These are phyloP conservation scores for Saturnispora dispora DNA, from an alignment of 805 yeast species.

Conservation along the genomic window DNA sequence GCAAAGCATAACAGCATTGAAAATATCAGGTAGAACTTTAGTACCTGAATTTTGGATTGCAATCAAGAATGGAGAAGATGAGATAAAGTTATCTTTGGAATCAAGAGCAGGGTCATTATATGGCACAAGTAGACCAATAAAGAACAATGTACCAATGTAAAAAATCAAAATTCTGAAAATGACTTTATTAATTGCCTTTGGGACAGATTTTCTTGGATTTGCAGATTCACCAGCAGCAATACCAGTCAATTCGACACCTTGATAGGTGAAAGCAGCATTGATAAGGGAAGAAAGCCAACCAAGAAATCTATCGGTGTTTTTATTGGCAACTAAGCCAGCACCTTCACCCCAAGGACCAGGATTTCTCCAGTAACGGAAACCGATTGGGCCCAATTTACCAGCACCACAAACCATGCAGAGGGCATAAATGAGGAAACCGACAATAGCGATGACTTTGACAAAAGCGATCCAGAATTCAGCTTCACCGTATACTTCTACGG, in stretches of 20 bases:
- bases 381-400: slow-evolving; percentile 57
- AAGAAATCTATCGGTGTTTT: slow-evolving; percentile 48
- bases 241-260: slow-evolving; percentile 73
- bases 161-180: slow-evolving; percentile 56
- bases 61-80: slow-evolving; percentile 64
- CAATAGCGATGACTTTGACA: slow-evolving; percentile 56
- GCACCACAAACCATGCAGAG: slow-evolving; percentile 71
- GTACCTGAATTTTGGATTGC: slow-evolving; percentile 66
- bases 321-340: slow-evolving; percentile 43
- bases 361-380: slow-evolving; percentile 73
- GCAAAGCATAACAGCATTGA: slow-evolving; percentile 59
- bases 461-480: slow-evolving; percentile 67
- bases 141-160: slow-evolving; percentile 55
- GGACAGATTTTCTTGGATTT: slow-evolving; percentile 62
- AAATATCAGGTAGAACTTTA: slow-evolving; percentile 53
- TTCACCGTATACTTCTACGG: slow-evolving; percentile 67
- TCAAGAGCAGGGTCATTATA: slow-evolving; percentile 48
- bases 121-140: slow-evolving; percentile 65
- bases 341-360: slow-evolving; percentile 63
- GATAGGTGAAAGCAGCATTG: slow-evolving; percentile 72
- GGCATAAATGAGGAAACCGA: slow-evolving; percentile 62
- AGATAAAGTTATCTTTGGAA: slow-evolving; percentile 30
- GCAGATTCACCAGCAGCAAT: slow-evolving; percentile 66
- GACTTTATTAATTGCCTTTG: slow-evolving; percentile 63
- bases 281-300: slow-evolving; percentile 65